Conservation (phyloP, 805 yeast genomes). For the Ogataea naganishii region DNA sequence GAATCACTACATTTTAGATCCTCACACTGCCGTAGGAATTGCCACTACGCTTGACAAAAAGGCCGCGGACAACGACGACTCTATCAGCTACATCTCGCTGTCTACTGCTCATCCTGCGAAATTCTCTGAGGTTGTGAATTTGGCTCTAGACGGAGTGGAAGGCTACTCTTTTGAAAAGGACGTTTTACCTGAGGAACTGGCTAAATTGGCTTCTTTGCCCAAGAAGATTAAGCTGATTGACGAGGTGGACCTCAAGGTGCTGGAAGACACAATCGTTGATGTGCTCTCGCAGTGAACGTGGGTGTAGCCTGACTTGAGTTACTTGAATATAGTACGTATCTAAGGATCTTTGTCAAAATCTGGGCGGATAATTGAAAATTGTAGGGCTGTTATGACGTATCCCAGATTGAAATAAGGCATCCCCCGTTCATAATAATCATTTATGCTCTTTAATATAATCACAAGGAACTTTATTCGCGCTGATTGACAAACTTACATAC, state of each 20-base stretch:
- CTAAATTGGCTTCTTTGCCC: slow-evolving; percentile 57
- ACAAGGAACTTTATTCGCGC: too few species aligned
- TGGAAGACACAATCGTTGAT: slow-evolving; percentile 70
- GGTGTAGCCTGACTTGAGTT: too few species aligned
- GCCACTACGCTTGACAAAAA: slow-evolving; percentile 63
- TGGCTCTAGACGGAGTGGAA: slow-evolving; percentile 54
- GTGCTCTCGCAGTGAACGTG: too few species aligned
- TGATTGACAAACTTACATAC: too few species aligned
- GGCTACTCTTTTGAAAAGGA: slow-evolving; percentile 82
- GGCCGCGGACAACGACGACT: slow-evolving; percentile 27
- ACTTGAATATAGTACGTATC: too few species aligned
- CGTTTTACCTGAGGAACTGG: slow-evolving; percentile 85
- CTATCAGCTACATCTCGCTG: slow-evolving; percentile 56
- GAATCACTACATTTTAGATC: slow-evolving; percentile 79
- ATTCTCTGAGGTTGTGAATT: slow-evolving; percentile 91
- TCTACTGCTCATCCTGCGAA: slow-evolving; percentile 99
- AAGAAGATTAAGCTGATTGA: slow-evolving; percentile 69
- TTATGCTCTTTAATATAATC: too few species aligned
- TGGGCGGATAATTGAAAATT: too few species aligned
- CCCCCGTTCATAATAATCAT: too few species aligned
- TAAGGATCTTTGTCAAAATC: too few species aligned
- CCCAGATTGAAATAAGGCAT: too few species aligned
- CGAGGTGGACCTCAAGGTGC: slow-evolving; percentile 61
- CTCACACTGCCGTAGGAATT: slow-evolving; percentile 95
- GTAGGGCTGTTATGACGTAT: too few species aligned